Evolutionary conservation across 495 filamentous ascomycete genomes (phyloP).

Genomic region (Hypomontagnella monticulosa): DNA sequence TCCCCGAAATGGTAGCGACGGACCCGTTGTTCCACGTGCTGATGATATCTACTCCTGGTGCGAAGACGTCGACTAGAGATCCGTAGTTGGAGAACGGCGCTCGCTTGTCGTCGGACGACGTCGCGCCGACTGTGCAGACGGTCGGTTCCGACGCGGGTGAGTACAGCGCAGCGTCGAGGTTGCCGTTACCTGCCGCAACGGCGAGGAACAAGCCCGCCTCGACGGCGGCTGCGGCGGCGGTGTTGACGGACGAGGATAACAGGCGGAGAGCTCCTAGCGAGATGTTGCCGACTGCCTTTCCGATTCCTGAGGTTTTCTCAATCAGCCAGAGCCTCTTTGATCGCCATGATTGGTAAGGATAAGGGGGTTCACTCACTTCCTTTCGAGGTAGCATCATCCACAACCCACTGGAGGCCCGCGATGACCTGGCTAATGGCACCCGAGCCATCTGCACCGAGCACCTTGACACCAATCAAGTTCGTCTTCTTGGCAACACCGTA

Average conservation of each 20-base stretch:
- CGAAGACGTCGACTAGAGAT: constrained; percentile 56
- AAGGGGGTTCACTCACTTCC: constrained; percentile 25
- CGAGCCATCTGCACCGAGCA: constrained; percentile 50
- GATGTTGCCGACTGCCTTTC: constrained; percentile 55
- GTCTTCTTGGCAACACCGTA: constrained; percentile 52
- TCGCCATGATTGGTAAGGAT: not conserved
- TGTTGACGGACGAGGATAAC: constrained; percentile 52
- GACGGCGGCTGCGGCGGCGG: constrained; percentile 51
- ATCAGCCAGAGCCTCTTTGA: constrained; percentile 1
- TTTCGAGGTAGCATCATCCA: constrained; percentile 47
- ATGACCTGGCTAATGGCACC: constrained; percentile 57
- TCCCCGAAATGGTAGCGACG: constrained; percentile 58
- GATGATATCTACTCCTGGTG: constrained; percentile 53
- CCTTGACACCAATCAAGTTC: constrained; percentile 49
- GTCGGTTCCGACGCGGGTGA: constrained; percentile 59
- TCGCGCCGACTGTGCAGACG: constrained; percentile 64
- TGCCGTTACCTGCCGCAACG: constrained; percentile 56
- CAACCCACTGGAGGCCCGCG: constrained; percentile 61
- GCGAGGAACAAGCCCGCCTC: constrained; percentile 56
- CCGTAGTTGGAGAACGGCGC: constrained; percentile 66
- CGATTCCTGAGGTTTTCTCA: constrained; percentile 12
- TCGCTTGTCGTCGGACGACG: constrained; percentile 48
- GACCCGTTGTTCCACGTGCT: constrained; percentile 48
- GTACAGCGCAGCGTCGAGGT: constrained; percentile 46
- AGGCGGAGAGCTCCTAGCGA: constrained; percentile 56